Percentiles rank a stretch among this genome's conserved stretches.
Conservation (phyloP, 108 stramenopile species). For the Poteriospumella lacustris region DNA sequence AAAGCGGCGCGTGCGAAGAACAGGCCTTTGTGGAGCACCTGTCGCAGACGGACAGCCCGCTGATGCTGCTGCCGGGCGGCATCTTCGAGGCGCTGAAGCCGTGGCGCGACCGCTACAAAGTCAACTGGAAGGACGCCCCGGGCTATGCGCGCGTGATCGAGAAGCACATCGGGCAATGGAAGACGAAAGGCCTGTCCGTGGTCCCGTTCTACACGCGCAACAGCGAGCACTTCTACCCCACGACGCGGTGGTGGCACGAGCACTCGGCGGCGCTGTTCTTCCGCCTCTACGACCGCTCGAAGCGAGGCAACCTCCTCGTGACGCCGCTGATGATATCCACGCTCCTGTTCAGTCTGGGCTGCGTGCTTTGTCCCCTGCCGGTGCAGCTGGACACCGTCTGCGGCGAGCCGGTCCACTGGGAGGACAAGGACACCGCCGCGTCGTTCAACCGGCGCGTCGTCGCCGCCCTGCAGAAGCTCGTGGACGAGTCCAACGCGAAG, state of each 20-base stretch:
- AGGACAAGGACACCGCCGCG: neutral
- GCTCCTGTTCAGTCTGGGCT: conserved; percentile 1
- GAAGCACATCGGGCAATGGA: too few species aligned
- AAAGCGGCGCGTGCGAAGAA: neutral
- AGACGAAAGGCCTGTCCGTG: too few species aligned
- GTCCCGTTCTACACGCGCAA: conserved; percentile 2
- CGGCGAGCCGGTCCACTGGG: neutral
- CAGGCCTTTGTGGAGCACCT: neutral
- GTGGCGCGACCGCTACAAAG: neutral
- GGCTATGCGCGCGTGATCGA: conserved; percentile 25
- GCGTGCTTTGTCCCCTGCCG: neutral
- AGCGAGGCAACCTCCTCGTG: neutral
- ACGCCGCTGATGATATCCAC: neutral
- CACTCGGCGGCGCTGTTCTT: too few species aligned
- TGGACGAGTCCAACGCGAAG: too few species aligned
- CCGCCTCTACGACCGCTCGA: neutral
- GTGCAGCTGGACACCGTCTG: conserved; percentile 2
- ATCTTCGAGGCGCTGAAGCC: neutral
- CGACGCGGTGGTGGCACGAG: conserved; percentile 11
- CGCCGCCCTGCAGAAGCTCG: neutral
- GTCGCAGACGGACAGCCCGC: neutral
- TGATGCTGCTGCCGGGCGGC: conserved; percentile 15
- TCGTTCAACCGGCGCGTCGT: neutral
- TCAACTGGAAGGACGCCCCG: conserved; percentile 11
- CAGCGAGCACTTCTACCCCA: neutral